Evolutionary conservation across 2,329 filamentous ascomycete species (phyloP).

Genomic region (Acephala macrosclerotiorum): DNA sequence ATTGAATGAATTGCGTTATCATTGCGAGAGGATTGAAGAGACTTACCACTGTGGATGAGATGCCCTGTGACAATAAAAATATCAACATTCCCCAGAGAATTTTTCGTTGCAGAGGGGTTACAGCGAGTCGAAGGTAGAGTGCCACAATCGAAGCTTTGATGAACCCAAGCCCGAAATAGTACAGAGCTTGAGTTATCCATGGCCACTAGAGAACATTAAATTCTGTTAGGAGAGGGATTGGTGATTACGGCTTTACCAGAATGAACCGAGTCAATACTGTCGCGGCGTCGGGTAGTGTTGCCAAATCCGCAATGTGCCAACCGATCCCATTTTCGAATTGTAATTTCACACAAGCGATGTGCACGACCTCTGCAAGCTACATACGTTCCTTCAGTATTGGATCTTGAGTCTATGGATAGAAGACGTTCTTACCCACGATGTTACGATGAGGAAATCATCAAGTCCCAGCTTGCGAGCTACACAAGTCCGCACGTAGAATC

Average conservation of each 20-base stretch:
- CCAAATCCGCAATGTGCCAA: constrained; percentile 23
- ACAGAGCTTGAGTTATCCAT: constrained; percentile 28
- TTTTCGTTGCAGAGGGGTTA: constrained; percentile 18
- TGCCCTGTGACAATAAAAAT: constrained; percentile 17
- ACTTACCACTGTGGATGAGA: constrained; percentile 22
- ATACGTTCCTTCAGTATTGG: not conserved
- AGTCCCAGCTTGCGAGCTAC: constrained; percentile 9
- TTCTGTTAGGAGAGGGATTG: not conserved
- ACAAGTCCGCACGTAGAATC: constrained; percentile 9
- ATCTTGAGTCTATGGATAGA: not conserved
- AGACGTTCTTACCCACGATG: constrained; percentile 5
- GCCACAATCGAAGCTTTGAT: constrained; percentile 26
- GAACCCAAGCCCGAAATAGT: constrained; percentile 24
- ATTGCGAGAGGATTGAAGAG: not conserved
- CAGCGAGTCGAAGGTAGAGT: constrained; percentile 23
- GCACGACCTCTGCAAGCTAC: constrained; percentile 11
- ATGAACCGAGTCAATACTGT: constrained; percentile 19
- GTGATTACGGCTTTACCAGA: constrained; percentile 10
- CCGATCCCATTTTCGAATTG: constrained; percentile 25
- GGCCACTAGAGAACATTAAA: constrained; percentile 18
- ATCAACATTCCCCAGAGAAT: constrained; percentile 15
- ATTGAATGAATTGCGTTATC: not conserved
- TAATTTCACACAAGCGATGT: constrained; percentile 14
- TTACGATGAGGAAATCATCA: constrained; percentile 8
- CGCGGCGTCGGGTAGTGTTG: constrained; percentile 12